These are phyloP conservation scores for Westerdykella sp. DNA, from an alignment of 2,329 filamentous ascomycete species.

Conservation along the genomic window DNA sequence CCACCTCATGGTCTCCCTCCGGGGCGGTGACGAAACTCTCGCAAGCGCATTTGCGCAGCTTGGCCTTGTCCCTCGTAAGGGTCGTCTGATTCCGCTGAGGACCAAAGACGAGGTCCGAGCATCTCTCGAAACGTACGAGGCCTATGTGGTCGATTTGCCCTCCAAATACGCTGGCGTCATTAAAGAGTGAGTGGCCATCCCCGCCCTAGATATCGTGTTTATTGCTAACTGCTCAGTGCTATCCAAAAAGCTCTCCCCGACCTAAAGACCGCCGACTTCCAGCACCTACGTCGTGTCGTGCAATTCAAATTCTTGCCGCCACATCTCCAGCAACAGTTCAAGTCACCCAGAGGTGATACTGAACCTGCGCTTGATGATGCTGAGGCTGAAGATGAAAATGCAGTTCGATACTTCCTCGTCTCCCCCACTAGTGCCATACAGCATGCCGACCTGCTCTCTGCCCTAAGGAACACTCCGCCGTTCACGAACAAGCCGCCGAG, in stretches of 20 bases:
- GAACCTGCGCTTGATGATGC: slow-evolving; percentile 26
- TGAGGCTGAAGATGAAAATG: slow-evolving; percentile 12
- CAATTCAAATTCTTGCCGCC: slow-evolving; percentile 63
- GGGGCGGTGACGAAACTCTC: not conserved
- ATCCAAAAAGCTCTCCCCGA: slow-evolving; percentile 42
- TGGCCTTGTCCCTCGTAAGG: slow-evolving; percentile 6
- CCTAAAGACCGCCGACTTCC: slow-evolving; percentile 41
- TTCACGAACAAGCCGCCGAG: slow-evolving; percentile 43
- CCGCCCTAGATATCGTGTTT: slow-evolving; percentile 1
- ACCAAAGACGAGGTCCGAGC: slow-evolving; percentile 48
- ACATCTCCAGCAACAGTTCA: slow-evolving; percentile 46
- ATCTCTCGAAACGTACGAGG: slow-evolving; percentile 51
- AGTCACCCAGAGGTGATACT: slow-evolving; percentile 31
- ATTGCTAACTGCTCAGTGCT: slow-evolving; percentile 33
- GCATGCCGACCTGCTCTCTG: slow-evolving; percentile 43
- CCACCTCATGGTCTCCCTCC: not conserved
- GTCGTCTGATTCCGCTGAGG: slow-evolving; percentile 36
- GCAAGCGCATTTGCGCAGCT: not conserved
- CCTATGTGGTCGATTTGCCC: slow-evolving; percentile 66
- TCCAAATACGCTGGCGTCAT: slow-evolving; percentile 65
- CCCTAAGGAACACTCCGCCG: slow-evolving; percentile 32
- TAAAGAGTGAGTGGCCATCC: slow-evolving; percentile 64
- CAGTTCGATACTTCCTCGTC: slow-evolving; percentile 47
- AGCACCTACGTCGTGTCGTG: slow-evolving; percentile 67
- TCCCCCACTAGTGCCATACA: slow-evolving; percentile 48